Percentiles rank a stretch among this genome's conserved stretches.
phyloP scores from a whole-genome alignment of 2,329 filamentous ascomycete genomes.

The Aspergillus neoniger region DNA sequence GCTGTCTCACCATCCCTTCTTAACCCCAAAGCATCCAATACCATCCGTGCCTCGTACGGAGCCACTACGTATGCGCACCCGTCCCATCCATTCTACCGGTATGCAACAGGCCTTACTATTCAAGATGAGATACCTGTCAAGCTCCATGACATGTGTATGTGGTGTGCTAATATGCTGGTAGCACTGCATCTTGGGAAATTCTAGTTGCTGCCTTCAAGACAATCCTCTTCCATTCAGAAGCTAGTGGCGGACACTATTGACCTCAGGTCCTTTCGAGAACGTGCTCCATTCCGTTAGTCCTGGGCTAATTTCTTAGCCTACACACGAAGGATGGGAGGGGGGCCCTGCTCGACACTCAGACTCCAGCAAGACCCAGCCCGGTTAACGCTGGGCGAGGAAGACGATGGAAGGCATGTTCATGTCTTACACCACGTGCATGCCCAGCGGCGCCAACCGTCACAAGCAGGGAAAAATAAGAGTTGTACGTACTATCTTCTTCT shows the following conservation, averaged over 20 bases:
- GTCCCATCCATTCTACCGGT: background rate
- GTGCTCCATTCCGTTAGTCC: constrained; percentile 1
- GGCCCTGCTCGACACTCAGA: background rate
- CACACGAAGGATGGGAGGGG: background rate
- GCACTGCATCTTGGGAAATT: background rate
- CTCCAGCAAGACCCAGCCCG: background rate
- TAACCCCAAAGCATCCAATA: background rate
- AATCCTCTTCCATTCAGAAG: background rate
- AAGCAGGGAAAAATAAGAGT: background rate
- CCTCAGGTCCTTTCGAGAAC: background rate
- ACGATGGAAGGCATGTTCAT: background rate
- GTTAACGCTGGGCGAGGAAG: background rate
- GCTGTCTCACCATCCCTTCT: constrained; percentile 16
- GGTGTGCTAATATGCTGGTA: background rate
- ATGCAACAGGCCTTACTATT: background rate
- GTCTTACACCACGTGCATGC: constrained; percentile 5
- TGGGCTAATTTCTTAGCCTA: constrained; percentile 4
- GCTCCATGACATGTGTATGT: background rate
- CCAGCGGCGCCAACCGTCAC: background rate
- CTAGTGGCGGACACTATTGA: constrained; percentile 8
- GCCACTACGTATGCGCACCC: background rate
- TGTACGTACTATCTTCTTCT: background rate
- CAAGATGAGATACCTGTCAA: background rate
- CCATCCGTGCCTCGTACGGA: background rate
- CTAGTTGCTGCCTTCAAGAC: background rate